phyloP scores from a whole-genome alignment of 495 filamentous ascomycete species.

The Penicillium crystallinum region DNA sequence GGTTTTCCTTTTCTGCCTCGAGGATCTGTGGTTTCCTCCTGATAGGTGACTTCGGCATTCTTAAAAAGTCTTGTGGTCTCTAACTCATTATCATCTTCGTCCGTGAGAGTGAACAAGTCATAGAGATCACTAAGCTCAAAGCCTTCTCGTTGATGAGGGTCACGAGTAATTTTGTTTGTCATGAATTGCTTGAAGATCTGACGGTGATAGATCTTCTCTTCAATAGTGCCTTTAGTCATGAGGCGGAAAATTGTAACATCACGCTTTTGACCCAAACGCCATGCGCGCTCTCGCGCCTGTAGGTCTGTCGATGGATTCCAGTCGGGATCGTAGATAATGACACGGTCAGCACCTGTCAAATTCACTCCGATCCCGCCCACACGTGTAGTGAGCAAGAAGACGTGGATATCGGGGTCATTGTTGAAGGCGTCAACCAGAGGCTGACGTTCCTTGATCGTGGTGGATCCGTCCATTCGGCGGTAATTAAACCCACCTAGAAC shows the following conservation, averaged over 20 bases:
- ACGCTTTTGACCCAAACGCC: constrained; percentile 89
- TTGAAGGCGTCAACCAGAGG: constrained; percentile 89
- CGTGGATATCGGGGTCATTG: constrained; percentile 65
- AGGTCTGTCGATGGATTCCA: constrained; percentile 96
- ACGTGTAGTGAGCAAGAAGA: constrained; percentile 91
- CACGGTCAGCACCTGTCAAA: constrained; percentile 87
- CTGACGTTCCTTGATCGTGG: constrained; percentile 76
- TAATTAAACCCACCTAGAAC: constrained; percentile 66
- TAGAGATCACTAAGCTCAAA: constrained; percentile 84
- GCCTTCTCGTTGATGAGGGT: constrained; percentile 81
- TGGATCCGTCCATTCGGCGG: constrained; percentile 88
- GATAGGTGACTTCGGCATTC: constrained; percentile 66
- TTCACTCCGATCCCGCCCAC: constrained; percentile 94
- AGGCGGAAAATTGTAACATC: constrained; percentile 92
- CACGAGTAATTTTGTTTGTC: constrained; percentile 87
- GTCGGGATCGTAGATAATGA: constrained; percentile 96
- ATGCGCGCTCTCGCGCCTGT: constrained; percentile 93
- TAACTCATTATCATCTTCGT: constrained; percentile 60
- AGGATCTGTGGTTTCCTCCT: constrained; percentile 24
- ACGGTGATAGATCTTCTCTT: constrained; percentile 98
- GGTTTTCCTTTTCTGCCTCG: constrained; percentile 16
- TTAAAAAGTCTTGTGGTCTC: constrained; percentile 84
- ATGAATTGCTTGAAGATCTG: constrained; percentile 97
- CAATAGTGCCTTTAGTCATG: constrained; percentile 95
- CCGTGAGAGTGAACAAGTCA: constrained; percentile 80